Conservation (phyloP, 2,329 filamentous ascomycete species). For the Aspergillus pseudonomiae region DNA sequence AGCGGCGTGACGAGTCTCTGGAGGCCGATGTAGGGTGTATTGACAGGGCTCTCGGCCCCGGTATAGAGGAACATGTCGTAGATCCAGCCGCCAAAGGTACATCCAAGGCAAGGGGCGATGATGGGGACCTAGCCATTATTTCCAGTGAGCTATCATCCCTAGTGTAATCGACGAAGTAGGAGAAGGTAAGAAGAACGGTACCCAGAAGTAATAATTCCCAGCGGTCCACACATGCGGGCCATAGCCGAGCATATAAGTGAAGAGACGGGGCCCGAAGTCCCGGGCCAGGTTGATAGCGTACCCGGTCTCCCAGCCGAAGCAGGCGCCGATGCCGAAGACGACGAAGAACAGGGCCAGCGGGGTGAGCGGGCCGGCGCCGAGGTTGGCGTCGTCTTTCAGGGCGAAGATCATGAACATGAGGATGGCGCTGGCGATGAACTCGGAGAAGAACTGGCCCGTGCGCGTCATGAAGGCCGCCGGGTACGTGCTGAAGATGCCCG, state of each 20-base stretch:
- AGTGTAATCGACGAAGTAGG: background rate
- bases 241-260: constrained; percentile 70
- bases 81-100: constrained; percentile 64
- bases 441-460: constrained; percentile 70
- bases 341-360: constrained; percentile 70
- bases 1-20: constrained; percentile 49
- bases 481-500: constrained; percentile 74
- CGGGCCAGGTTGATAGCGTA: constrained; percentile 75
- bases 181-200: constrained; percentile 31
- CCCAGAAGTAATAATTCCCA: constrained; percentile 74
- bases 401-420: constrained; percentile 75
- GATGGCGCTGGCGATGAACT: constrained; percentile 68
- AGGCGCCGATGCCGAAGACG: constrained; percentile 72
- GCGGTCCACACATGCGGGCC: constrained; percentile 67
- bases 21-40: constrained; percentile 68
- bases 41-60: constrained; percentile 67
- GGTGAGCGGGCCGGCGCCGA: constrained; percentile 59
- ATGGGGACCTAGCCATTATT: constrained; percentile 62
- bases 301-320: constrained; percentile 76
- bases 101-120: constrained; percentile 69
- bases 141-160: background rate
- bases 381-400: constrained; percentile 54
- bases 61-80: constrained; percentile 72
- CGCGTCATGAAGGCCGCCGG: constrained; percentile 64
- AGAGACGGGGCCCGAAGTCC: constrained; percentile 70